Evolutionary conservation across 176 grass and related monocot species (phyloP).

Genomic region (Oryza australiensis): DNA sequence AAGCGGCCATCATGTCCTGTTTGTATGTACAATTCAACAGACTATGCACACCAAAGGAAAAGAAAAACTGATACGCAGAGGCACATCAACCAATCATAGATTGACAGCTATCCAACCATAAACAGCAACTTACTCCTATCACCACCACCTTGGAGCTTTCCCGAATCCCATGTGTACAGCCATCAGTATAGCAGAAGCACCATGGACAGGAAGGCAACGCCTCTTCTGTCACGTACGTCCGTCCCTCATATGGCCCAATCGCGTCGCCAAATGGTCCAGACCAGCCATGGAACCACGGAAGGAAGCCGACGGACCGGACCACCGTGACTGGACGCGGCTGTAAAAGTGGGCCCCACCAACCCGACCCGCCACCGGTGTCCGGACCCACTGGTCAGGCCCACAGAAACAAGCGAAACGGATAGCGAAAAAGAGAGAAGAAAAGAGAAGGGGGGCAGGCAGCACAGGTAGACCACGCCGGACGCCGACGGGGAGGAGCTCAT

Average conservation of each 20-base stretch:
- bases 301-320: background rate
- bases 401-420: constrained; percentile 34
- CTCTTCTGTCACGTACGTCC: background rate
- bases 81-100: too few species aligned
- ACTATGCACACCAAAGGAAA: too few species aligned
- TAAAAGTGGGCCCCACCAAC: background rate
- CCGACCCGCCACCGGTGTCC: background rate
- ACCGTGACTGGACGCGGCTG: background rate
- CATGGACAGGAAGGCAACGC: background rate
- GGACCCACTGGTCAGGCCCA: constrained; percentile 11
- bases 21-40: too few species aligned
- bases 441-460: background rate
- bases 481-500: constrained; percentile 10
- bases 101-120: too few species aligned
- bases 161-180: background rate
- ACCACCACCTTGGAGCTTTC: background rate
- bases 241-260: background rate
- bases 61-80: too few species aligned
- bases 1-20: too few species aligned
- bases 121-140: too few species aligned
- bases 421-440: background rate
- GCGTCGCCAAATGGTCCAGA: background rate
- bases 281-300: background rate
- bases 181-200: background rate
- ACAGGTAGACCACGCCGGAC: constrained; percentile 34